Conservation (phyloP, 1,284 basidiomycete genomes). For the Mycosarcoma maydis region DNA sequence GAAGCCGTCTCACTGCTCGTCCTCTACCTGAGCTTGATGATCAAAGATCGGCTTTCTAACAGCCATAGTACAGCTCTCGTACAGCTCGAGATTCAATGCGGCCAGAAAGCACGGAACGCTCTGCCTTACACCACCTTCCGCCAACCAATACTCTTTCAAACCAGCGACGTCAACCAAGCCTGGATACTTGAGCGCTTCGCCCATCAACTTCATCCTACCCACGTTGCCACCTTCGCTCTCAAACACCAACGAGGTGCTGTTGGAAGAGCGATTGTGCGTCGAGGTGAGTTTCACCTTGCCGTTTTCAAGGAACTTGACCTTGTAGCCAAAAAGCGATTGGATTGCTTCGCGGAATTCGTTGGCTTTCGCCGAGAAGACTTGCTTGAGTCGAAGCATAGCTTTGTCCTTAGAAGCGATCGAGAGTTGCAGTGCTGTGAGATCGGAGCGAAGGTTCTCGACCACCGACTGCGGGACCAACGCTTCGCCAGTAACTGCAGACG, state of each 20-base stretch:
- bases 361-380: slow-evolving; percentile 77
- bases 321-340: slow-evolving; percentile 81
- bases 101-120: slow-evolving; percentile 71
- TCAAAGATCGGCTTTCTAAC: slow-evolving; percentile 14
- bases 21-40: slow-evolving; percentile 12
- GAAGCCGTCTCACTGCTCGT: background rate
- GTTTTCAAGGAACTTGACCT: slow-evolving; percentile 83
- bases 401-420: slow-evolving; percentile 73
- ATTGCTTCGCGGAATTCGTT: slow-evolving; percentile 83
- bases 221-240: slow-evolving; percentile 69
- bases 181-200: slow-evolving; percentile 62
- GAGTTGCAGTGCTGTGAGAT: slow-evolving; percentile 74
- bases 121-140: slow-evolving; percentile 67
- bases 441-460: slow-evolving; percentile 74
- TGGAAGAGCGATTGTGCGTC: slow-evolving; percentile 72
- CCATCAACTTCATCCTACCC: slow-evolving; percentile 70
- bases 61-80: slow-evolving; percentile 57
- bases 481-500: slow-evolving; percentile 67
- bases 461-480: slow-evolving; percentile 72
- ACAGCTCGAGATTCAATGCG: slow-evolving; percentile 70
- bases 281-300: slow-evolving; percentile 83
- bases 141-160: slow-evolving; percentile 70
- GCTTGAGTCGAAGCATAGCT: slow-evolving; percentile 76
- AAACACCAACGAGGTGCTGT: slow-evolving; percentile 69
- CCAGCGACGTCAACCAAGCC: slow-evolving; percentile 48